Percentiles rank a stretch among this genome's conserved stretches.
phyloP scores from a whole-genome alignment of 2,329 filamentous ascomycete species.

The Xylariaceae sp. region DNA sequence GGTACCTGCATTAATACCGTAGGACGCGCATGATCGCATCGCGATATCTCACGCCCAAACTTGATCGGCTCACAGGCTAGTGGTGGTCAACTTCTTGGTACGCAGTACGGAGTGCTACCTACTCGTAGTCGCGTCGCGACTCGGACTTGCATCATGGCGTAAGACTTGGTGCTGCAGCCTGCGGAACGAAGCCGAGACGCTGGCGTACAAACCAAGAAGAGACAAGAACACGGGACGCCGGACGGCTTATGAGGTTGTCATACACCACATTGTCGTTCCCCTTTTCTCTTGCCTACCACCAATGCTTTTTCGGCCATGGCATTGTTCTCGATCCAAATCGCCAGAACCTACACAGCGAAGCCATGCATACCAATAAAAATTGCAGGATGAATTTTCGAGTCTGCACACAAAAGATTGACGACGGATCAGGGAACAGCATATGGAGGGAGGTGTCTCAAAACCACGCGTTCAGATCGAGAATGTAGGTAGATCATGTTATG shows the following conservation, averaged over 20 bases:
- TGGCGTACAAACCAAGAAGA: slow-evolving; percentile 3
- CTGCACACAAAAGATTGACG: not conserved
- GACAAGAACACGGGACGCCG: slow-evolving; percentile 1
- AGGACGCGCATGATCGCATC: not conserved
- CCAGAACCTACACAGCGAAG: not conserved
- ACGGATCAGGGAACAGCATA: not conserved
- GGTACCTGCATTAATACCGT: not conserved
- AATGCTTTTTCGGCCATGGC: slow-evolving; percentile 7
- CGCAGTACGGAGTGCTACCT: too few relatives aligned
- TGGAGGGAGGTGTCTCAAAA: not conserved
- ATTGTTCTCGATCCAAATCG: slow-evolving; percentile 1
- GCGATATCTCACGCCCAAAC: not conserved
- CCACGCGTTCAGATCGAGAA: not conserved
- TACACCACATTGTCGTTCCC: not conserved
- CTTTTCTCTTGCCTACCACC: not conserved
- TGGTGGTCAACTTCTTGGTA: not conserved
- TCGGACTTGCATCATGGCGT: slow-evolving; percentile 13
- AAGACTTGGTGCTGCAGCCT: slow-evolving; percentile 12
- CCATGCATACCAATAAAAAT: not conserved
- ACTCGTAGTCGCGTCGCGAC: slow-evolving; percentile 4
- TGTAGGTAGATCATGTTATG: not conserved
- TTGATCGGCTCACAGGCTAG: not conserved
- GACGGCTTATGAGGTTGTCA: not conserved
- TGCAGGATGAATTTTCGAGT: not conserved
- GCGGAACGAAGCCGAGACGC: slow-evolving; percentile 11